These are phyloP conservation scores for Microdochium paspali DNA, from an alignment of 2,329 filamentous ascomycete species.

Conservation along the genomic window DNA sequence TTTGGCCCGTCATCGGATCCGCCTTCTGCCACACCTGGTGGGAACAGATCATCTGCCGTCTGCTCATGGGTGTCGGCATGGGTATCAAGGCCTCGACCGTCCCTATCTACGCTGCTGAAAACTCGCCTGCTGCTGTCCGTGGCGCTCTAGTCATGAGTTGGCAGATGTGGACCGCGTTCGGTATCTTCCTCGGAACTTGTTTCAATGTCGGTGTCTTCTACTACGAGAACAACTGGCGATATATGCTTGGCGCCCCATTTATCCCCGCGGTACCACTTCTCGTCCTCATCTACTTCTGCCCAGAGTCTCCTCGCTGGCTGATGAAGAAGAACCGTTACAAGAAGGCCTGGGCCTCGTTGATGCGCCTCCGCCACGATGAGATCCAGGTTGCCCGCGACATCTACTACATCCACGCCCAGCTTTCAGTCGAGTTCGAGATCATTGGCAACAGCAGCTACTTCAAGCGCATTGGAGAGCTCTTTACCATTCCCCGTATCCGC, in stretches of 20 bases:
- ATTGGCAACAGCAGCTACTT: conserved; percentile 44
- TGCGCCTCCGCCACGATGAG: conserved; percentile 39
- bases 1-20: conserved; percentile 61
- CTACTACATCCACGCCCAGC: conserved; percentile 55
- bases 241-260: conserved; percentile 45
- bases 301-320: conserved; percentile 56
- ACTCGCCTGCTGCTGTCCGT: conserved; percentile 57
- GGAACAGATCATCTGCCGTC: conserved; percentile 60
- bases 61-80: conserved; percentile 70
- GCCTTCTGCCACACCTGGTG: conserved; percentile 64
- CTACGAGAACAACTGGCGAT: conserved; percentile 22
- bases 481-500: conserved; percentile 59
- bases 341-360: conserved; percentile 48
- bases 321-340: conserved; percentile 56
- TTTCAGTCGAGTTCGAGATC: conserved; percentile 48
- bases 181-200: conserved; percentile 51
- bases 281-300: conserved; percentile 54
- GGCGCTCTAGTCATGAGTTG: conserved; percentile 77
- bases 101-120: conserved; percentile 70
- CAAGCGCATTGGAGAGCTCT: conserved; percentile 53
- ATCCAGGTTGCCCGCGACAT: conserved; percentile 52
- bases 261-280: conserved; percentile 49
- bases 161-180: conserved; percentile 59
- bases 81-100: conserved; percentile 65
- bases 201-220: conserved; percentile 44